Conservation (phyloP, 108 stramenopile genomes). For the Fragilariopsis cylindrus region DNA sequence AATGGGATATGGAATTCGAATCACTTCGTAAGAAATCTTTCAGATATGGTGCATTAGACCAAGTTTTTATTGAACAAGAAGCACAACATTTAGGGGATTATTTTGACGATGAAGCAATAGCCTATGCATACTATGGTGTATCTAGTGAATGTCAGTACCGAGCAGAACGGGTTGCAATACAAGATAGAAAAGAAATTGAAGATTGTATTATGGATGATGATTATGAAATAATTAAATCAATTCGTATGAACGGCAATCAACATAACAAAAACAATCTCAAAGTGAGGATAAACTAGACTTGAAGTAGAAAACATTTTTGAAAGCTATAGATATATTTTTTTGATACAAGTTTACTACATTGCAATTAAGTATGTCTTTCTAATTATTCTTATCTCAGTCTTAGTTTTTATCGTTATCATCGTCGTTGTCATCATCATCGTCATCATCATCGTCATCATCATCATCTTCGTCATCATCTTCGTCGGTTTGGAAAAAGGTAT, state of each 20-base stretch:
- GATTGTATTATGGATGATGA: background rate
- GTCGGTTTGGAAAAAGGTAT: constrained; percentile 98
- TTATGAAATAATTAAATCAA: no score
- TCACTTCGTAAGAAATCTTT: background rate
- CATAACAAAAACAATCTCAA: no score
- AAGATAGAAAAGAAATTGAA: background rate
- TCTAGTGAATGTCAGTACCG: background rate
- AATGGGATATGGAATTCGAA: background rate
- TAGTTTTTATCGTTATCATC: no score
- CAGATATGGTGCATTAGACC: background rate
- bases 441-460: background rate
- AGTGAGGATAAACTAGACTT: no score
- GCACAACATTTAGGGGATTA: background rate
- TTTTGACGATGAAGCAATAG: background rate
- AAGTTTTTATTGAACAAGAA: background rate
- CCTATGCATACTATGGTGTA: background rate
- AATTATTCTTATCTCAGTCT: no score
- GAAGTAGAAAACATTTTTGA: no score
- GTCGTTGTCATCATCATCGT: background rate
- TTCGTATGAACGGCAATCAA: no score
- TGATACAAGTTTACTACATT: background rate
- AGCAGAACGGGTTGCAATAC: background rate
- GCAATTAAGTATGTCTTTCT: no score
- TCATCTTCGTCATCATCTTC: constrained; percentile 89
- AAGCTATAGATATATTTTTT: background rate